These are phyloP conservation scores for Aspergillus cristatus DNA, from an alignment of 495 filamentous ascomycete species.

Conservation along the genomic window DNA sequence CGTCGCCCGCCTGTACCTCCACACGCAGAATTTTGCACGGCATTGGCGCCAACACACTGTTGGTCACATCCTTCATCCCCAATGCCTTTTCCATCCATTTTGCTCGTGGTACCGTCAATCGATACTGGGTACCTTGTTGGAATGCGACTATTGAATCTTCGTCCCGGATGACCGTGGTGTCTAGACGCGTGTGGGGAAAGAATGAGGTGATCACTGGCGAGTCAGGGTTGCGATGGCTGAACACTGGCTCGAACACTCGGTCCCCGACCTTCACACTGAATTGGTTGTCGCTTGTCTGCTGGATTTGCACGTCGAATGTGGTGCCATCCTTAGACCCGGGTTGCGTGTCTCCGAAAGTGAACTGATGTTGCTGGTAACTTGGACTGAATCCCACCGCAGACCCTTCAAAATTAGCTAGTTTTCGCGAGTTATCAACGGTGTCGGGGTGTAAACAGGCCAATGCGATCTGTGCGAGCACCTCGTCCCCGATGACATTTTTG, in stretches of 20 bases:
- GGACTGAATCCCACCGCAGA: slow-evolving; percentile 43
- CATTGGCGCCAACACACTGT: slow-evolving; percentile 87
- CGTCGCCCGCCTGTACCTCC: slow-evolving; percentile 69
- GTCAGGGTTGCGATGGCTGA: slow-evolving; percentile 28
- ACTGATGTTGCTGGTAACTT: slow-evolving; percentile 42
- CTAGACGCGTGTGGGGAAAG: slow-evolving; percentile 71
- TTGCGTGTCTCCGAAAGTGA: slow-evolving; percentile 42
- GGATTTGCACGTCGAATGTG: slow-evolving; percentile 55
- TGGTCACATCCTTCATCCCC: slow-evolving; percentile 68
- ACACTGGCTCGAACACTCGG: slow-evolving; percentile 34
- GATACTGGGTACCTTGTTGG: slow-evolving; percentile 71
- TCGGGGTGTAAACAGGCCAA: slow-evolving; percentile 53
- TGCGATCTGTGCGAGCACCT: slow-evolving; percentile 76
- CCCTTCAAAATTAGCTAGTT: slow-evolving; percentile 16
- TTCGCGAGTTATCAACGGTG: slow-evolving; percentile 9
- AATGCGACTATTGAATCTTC: slow-evolving; percentile 68
- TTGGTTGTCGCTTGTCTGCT: slow-evolving; percentile 49
- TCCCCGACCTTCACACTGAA: slow-evolving; percentile 60
- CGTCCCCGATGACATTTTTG: slow-evolving; percentile 42
- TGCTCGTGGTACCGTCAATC: slow-evolving; percentile 56
- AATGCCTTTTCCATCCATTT: slow-evolving; percentile 80
- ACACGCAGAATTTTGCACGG: slow-evolving; percentile 87
- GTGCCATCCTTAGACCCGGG: slow-evolving; percentile 20
- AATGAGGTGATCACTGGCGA: slow-evolving; percentile 41
- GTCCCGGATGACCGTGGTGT: slow-evolving; percentile 66